Base-by-base conservation (phyloP, 371 early-diverging fungal genomes). In the Mucor sp. region DNA sequence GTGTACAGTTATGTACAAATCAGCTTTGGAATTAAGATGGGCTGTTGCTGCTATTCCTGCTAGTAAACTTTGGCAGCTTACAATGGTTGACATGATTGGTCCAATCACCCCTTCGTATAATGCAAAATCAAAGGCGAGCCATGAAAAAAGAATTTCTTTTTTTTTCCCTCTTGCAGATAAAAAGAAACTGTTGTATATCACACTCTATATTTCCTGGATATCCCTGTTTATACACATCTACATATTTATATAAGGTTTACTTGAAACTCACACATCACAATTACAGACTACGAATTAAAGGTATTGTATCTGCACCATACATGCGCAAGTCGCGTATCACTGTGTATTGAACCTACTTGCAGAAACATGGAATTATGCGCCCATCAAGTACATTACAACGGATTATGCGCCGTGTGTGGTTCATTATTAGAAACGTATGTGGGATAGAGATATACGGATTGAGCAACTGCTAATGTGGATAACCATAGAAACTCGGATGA, bases 361-460 rank as follows among this genome's bases (percentile, higher is more conserved):
- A 50, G 50, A 53, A 68, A 17, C 27, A 74, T 74, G 73, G 76
- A 67, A 68, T 62, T 64, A 65, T 96, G 97, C 78, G 79, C 81
- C 32, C 97, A 97, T 69, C 88, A 87, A 58, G 87, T 93, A 1
- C 91, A 90, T 62, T 91, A 88, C 47, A 85, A 87, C 30, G 95
- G 59, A 19, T 59, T 59, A 59, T 33, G 33, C 33, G 59, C 59
- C 21, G 33, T 59, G 9, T 97, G 97, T 72, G 93, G 93, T 37
- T 84, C 87, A 48, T 83, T 90, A 25, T 62, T 93, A 58, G 83
- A 85, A 56, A 62, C 39, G 80, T 87, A 79, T 50, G 50, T 3
- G 17, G 19, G 15, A 7, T 17, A 57, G 9, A 32, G 14, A 32
- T 6, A 12, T 11, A 12, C 12, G 2, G 37, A 17, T n/a, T 58